Evolutionary conservation across 345 rosid genomes (phyloP).

Genomic region (Aquilaria yunnanensis): DNA sequence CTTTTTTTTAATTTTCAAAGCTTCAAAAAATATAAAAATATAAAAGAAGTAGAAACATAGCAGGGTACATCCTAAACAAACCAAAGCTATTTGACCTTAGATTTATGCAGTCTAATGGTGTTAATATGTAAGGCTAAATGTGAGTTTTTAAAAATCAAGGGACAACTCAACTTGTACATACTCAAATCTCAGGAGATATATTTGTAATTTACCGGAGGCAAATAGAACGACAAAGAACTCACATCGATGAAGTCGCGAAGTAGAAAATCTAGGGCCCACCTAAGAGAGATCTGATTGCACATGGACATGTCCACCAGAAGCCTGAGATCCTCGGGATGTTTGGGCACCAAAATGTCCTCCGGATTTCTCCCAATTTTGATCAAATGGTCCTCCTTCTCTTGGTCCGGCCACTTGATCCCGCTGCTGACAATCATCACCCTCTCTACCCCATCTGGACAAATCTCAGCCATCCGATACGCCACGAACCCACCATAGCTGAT

Average conservation of each 20-base stretch:
- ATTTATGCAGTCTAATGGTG: no score
- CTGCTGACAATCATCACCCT: constrained; percentile 64
- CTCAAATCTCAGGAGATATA: no score
- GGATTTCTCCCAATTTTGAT: constrained; percentile 38
- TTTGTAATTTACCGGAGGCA: no score
- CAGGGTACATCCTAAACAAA: no score
- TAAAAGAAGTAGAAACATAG: no score
- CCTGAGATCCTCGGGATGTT: constrained; percentile 42
- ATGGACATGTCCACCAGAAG: constrained; percentile 31
- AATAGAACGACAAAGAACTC: no score
- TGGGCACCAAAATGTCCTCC: constrained; percentile 46
- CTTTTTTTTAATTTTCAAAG: no score
- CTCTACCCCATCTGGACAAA: constrained; percentile 41
- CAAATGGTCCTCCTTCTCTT: constrained; percentile 36
- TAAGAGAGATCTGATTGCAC: constrained; percentile 16
- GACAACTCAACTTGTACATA: no score
- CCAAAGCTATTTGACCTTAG: no score
- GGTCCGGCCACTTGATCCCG: constrained; percentile 41
- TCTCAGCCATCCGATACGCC: constrained; percentile 67
- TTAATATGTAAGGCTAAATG: no score
- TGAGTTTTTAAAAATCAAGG: no score
- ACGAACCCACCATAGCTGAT: constrained; percentile 83
- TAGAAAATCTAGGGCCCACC: constrained; percentile 51
- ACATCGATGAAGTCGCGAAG: constrained; percentile 55
- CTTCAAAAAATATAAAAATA: no score